Conservation (phyloP, 1,284 basidiomycete species). For the Leccinum angustisporum region DNA sequence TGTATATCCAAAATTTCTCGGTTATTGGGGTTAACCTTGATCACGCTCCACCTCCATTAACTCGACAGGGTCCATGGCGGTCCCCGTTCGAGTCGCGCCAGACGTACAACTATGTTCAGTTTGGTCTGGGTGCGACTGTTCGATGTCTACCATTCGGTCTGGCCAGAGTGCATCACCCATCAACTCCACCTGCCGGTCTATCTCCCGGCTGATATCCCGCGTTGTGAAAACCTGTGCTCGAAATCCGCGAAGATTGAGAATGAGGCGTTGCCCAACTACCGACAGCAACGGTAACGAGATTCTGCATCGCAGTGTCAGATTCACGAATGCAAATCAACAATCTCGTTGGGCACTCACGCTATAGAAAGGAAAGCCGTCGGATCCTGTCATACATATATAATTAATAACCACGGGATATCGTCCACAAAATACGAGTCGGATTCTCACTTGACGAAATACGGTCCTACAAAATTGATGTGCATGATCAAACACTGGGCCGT, state of each 20-base stretch:
- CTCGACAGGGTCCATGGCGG: not conserved
- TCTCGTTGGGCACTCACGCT: not conserved
- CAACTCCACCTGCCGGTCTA: conserved; percentile 16
- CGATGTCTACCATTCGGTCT: not conserved
- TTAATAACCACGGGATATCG: not conserved
- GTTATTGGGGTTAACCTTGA: not conserved
- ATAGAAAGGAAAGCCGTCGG: conserved; percentile 4
- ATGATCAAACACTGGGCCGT: not conserved
- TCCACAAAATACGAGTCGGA: not conserved
- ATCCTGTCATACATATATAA: not conserved
- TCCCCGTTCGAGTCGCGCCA: not conserved
- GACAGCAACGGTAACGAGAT: conserved; percentile 9
- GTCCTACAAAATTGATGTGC: conserved; percentile 8
- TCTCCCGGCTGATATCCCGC: conserved; percentile 12
- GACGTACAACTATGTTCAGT: not conserved
- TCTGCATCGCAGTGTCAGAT: conserved; percentile 1
- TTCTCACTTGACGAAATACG: not conserved
- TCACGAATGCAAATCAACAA: not conserved
- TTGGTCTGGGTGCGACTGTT: not conserved
- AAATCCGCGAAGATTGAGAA: conserved; percentile 21
- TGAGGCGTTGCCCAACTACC: conserved; percentile 16
- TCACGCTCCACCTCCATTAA: not conserved
- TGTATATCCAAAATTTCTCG: not conserved
- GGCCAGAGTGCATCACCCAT: conserved; percentile 1
- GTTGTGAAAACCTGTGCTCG: not conserved